phyloP scores from a whole-genome alignment of 179 eudicot genomes.

The Amaranthus tricolor region DNA sequence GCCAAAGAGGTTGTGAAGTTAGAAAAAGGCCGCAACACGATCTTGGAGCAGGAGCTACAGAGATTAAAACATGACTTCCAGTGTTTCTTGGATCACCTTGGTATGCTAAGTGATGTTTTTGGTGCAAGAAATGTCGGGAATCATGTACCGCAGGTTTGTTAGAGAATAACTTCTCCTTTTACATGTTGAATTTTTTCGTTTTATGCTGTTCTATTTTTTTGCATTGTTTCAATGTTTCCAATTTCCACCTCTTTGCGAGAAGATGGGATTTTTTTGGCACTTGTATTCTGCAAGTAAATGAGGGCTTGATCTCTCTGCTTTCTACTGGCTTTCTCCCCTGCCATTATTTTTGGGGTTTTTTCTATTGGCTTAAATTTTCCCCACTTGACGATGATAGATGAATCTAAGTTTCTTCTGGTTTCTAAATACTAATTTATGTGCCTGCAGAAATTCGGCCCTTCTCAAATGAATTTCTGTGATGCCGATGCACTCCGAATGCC shows the following conservation, averaged over 20 bases:
- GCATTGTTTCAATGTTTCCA: neutral
- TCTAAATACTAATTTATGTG: slow-evolving; percentile 8
- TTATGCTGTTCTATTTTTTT: neutral
- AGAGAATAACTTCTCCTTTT: neutral
- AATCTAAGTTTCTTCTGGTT: neutral
- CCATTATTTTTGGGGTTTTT: neutral
- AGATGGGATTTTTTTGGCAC: neutral
- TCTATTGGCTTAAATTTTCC: neutral
- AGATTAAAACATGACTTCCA: slow-evolving; percentile 47
- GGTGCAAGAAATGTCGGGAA: slow-evolving; percentile 40
- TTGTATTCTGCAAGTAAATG: neutral
- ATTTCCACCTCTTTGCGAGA: neutral
- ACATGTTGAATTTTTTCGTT: too few species aligned
- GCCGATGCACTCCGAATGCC: slow-evolving; percentile 38
- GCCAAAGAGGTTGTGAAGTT: slow-evolving; percentile 62
- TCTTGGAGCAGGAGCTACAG: slow-evolving; percentile 50
- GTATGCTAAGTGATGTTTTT: slow-evolving; percentile 43
- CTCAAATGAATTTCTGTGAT: slow-evolving; percentile 23
- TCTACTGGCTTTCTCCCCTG: neutral
- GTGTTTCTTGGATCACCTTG: slow-evolving; percentile 44
- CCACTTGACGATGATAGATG: neutral
- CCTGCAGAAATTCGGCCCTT: slow-evolving; percentile 44
- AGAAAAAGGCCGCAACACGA: slow-evolving; percentile 48
- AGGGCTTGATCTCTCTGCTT: neutral
- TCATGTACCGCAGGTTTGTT: slow-evolving; percentile 45